Evolutionary conservation across 768 basidiomycete species (phyloP).

Genomic region (Phanerochaete sordida): DNA sequence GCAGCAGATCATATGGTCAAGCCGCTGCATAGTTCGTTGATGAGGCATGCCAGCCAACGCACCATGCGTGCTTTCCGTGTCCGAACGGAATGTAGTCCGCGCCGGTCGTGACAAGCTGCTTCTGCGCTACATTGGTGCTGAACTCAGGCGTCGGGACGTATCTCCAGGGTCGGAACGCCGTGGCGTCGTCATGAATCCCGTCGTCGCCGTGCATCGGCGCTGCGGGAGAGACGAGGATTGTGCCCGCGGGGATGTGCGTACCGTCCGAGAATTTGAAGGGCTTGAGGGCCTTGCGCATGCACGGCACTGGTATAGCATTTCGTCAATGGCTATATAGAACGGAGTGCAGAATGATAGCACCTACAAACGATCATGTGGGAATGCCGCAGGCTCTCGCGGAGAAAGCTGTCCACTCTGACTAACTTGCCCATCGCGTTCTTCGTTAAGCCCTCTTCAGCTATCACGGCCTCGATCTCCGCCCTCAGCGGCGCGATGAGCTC

Average conservation of each 20-base stretch:
- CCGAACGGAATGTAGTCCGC: constrained; percentile 4
- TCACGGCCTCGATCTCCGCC: constrained; percentile 23
- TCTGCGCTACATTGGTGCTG: constrained; percentile 27
- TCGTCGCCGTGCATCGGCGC: constrained; percentile 21
- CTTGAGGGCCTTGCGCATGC: constrained; percentile 25
- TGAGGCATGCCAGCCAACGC: background rate
- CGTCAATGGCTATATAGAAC: too few relatives aligned
- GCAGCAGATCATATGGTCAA: too few relatives aligned
- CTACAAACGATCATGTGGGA: constrained; percentile 18
- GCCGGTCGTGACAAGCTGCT: background rate
- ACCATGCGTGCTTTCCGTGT: constrained; percentile 4
- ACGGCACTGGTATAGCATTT: too few relatives aligned
- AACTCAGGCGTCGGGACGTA: too few relatives aligned
- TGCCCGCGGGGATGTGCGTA: constrained; percentile 22
- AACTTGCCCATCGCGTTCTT: constrained; percentile 25
- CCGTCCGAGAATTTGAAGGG: constrained; percentile 34
- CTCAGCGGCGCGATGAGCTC: constrained; percentile 25
- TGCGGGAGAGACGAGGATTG: constrained; percentile 16
- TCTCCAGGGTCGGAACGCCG: constrained; percentile 40
- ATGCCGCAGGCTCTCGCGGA: constrained; percentile 26
- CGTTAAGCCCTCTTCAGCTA: constrained; percentile 12
- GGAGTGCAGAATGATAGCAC: constrained; percentile 6
- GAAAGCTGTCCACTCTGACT: constrained; percentile 32
- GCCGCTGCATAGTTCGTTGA: too few relatives aligned
- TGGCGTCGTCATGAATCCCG: constrained; percentile 16